Evolutionary conservation across 257 asterid species (phyloP).

Genomic region (Solanum clarkiae): DNA sequence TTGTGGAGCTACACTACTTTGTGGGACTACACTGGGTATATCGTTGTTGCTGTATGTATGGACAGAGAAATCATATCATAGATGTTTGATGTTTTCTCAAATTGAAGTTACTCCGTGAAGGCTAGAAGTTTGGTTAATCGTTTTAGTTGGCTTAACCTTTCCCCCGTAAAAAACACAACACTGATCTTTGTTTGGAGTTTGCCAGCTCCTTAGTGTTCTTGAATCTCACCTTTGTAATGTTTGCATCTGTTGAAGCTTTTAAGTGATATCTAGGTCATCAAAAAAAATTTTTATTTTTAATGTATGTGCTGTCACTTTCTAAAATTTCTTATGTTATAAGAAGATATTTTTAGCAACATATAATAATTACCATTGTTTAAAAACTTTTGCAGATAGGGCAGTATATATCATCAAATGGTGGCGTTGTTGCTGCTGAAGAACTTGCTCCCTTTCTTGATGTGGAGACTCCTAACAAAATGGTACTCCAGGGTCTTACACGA

Average conservation of each 20-base stretch:
- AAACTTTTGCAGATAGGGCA: constrained; percentile 65
- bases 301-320: not conserved
- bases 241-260: not conserved
- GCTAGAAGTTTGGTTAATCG: not conserved
- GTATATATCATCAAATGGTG: constrained; percentile 88
- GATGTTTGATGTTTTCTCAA: not conserved
- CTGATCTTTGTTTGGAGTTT: not conserved
- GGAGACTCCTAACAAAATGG: constrained; percentile 44
- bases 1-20: not conserved
- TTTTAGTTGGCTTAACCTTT: not conserved
- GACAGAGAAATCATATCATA: not conserved
- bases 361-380: not conserved
- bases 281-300: not conserved
- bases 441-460: constrained; percentile 94
- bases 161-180: not conserved
- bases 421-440: constrained; percentile 95
- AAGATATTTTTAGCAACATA: not conserved
- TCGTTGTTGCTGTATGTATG: not conserved
- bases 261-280: not conserved
- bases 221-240: not conserved
- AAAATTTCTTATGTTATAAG: not conserved
- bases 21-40: not conserved
- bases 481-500: constrained; percentile 13
- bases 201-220: not conserved
- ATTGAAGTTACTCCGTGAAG: not conserved